These are phyloP conservation scores for Kodamaea lidongshanica DNA, from an alignment of 805 yeast species.

Conservation along the genomic window DNA sequence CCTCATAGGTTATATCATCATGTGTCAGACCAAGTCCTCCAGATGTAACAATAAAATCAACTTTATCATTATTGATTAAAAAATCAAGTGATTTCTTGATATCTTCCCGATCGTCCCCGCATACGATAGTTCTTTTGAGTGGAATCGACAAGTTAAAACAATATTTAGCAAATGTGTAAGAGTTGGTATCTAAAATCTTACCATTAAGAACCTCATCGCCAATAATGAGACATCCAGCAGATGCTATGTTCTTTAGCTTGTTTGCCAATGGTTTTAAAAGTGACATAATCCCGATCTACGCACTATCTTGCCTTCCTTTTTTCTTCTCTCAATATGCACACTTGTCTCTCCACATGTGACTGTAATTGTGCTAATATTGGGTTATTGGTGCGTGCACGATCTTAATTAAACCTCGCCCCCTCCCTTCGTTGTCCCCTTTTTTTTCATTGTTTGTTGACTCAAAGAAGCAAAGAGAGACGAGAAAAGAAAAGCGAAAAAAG, in stretches of 20 bases:
- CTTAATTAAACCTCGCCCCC: no score
- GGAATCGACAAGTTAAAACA: conserved; percentile 67
- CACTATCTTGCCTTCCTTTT: conserved; percentile 1
- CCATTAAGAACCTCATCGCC: conserved; percentile 90
- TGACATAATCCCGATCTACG: no score
- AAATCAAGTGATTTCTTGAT: conserved; percentile 50
- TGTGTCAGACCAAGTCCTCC: conserved; percentile 85
- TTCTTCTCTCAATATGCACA: no score
- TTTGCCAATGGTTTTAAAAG: no score
- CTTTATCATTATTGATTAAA: conserved; percentile 36
- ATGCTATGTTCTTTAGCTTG: conserved; percentile 15
- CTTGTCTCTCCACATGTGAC: no score
- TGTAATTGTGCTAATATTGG: no score
- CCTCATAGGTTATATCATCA: conserved; percentile 79
- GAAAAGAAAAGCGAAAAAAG: no score
- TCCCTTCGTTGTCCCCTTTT: no score
- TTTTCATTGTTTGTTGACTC: no score
- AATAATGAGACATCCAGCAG: conserved; percentile 55
- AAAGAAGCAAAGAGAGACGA: no score
- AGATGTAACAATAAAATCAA: conserved; percentile 65
- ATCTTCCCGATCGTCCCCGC: conserved; percentile 70
- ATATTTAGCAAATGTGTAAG: conserved; percentile 60
- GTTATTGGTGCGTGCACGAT: no score
- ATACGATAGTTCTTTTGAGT: conserved; percentile 58
- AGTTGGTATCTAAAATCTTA: conserved; percentile 74